Conservation (phyloP, 83 land plant genomes). For the Larix sibirica region DNA sequence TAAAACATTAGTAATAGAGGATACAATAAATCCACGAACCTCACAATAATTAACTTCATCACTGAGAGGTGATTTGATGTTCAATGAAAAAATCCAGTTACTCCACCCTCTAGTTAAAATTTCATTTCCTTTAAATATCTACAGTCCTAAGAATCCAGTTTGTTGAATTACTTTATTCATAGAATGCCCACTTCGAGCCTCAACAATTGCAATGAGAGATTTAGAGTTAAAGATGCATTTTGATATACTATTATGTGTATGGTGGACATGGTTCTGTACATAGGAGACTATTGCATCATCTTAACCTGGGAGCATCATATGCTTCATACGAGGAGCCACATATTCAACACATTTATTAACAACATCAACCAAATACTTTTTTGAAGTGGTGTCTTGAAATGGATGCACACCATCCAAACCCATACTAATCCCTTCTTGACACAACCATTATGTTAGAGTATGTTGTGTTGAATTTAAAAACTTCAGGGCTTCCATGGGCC, state of each 20-base stretch:
- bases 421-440: too few species aligned
- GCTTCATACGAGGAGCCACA: conserved; percentile 21
- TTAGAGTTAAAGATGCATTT: conserved; percentile 34
- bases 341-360: conserved; percentile 27
- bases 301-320: conserved; percentile 15
- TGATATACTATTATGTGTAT: conserved; percentile 28
- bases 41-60: too few species aligned
- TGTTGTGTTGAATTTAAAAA: too few species aligned
- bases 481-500: conserved; percentile 49
- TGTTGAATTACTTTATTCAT: conserved; percentile 54
- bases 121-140: conserved; percentile 45
- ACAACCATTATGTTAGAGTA: too few species aligned
- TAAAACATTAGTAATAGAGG: too few species aligned
- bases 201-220: conserved; percentile 44
- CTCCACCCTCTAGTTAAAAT: too few species aligned
- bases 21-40: too few species aligned
- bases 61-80: too few species aligned
- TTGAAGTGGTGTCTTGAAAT: conserved; percentile 5
- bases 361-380: conserved; percentile 12
- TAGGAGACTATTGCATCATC: conserved; percentile 20
- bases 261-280: conserved; percentile 27
- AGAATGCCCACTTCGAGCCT: conserved; percentile 54
- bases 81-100: too few species aligned
- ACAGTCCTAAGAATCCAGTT: conserved; percentile 52
- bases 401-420: too few species aligned